Evolutionary conservation across 306 rosid genomes (phyloP), one percentile per base, ranked within the genome.

Genomic region (Herpetospermum pedunculosum): DNA sequence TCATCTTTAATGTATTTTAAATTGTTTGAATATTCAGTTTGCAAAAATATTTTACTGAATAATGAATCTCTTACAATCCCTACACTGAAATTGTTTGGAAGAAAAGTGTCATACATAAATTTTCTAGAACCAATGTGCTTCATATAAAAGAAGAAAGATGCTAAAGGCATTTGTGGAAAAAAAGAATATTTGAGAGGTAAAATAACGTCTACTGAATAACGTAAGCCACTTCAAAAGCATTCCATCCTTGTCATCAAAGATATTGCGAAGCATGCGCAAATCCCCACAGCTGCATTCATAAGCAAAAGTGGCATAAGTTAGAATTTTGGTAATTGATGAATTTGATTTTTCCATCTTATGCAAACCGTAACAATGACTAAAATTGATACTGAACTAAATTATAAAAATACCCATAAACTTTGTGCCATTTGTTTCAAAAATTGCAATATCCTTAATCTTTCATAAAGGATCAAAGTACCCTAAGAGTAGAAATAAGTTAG

Each of bases 271-370:
- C 81, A 81, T 94, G 98, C 12, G 89, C 81, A 78, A 94, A 94
- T 64, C 99, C 97, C 99, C 99, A 94, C 47, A 94, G 81, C 99
- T 94, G 97, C 90, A 86, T 43, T 23, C 72, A 40, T 40, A 21
- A 65, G 50, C 30, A 65, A 23, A 65, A 18, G 43, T 1, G 67
- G 41, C 41, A 14, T 59, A n/a, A n/a, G n/a, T n/a, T n/a, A n/a
- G n/a, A n/a, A n/a, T n/a, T n/a, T n/a, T n/a, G n/a, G n/a, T n/a
- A n/a, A n/a, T n/a, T n/a, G 15, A 23, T 11, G 34, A 55, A 28
- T 26, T 25, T 3, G n/a, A 58, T 58, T 26, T 29, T 57, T 55
- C 35, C 3, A 26, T 57, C 6, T 26, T 57, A 14, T 28, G 6
- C 29, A 28, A 13, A 29, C 8, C 37, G 11, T 11, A 26, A n/a